phyloP scores from a whole-genome alignment of 768 basidiomycete species.

The Boletellus emodensis region DNA sequence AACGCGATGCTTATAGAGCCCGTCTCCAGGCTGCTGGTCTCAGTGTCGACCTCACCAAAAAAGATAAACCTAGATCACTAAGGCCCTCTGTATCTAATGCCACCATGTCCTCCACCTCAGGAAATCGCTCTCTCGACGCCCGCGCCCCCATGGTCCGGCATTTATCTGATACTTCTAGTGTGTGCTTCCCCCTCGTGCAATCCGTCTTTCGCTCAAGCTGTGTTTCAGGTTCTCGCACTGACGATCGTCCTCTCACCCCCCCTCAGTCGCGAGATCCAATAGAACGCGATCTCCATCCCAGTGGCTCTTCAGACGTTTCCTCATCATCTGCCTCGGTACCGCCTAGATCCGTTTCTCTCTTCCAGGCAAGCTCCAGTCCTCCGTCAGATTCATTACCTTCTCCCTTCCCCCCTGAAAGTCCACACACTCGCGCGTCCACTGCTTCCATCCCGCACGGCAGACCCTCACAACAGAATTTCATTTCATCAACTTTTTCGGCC shows the following conservation, averaged over 20 bases:
- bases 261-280: conserved; percentile 14
- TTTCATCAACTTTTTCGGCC: background rate
- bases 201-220: background rate
- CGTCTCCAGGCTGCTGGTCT: conserved; percentile 30
- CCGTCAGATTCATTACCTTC: conserved; percentile 6
- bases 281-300: conserved; percentile 5
- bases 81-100: conserved; percentile 24
- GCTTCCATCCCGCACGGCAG: conserved; percentile 4
- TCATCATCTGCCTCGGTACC: conserved; percentile 17
- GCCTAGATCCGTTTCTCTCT: conserved; percentile 20
- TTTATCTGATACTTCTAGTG: conserved; percentile 35
- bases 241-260: conserved; percentile 22
- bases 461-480: conserved; percentile 7
- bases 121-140: conserved; percentile 24
- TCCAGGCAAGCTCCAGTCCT: conserved; percentile 7
- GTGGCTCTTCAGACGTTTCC: background rate
- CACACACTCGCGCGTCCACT: conserved; percentile 1
- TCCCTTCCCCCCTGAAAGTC: conserved; percentile 21
- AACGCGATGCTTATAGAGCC: conserved; percentile 63
- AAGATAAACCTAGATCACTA: conserved; percentile 19
- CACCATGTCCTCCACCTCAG: conserved; percentile 16
- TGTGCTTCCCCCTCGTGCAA: conserved; percentile 3
- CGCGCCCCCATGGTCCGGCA: conserved; percentile 20
- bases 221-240: conserved; percentile 8
- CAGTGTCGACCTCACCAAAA: conserved; percentile 39